A percentile compares a stretch with the other conserved stretches of the same genome.
Conservation (phyloP, 2,329 filamentous ascomycete genomes). For the Escovopsis sp. region DNA sequence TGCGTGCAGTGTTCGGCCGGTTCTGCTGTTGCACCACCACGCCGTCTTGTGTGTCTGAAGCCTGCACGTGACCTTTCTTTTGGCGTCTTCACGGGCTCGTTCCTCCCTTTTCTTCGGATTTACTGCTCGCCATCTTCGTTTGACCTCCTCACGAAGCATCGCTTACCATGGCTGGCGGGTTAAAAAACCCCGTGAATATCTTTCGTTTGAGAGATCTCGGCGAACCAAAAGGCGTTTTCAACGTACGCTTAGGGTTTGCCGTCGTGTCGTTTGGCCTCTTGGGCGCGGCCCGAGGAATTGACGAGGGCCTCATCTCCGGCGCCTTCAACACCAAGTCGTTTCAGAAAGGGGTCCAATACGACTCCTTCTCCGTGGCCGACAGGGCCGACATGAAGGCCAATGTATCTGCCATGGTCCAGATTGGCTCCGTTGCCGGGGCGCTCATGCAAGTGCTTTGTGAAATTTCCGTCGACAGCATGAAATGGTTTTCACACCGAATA, state of each 20-base stretch:
- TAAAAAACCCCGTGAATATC: slow-evolving; percentile 44
- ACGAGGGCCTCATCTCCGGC: slow-evolving; percentile 64
- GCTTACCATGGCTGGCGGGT: slow-evolving; percentile 31
- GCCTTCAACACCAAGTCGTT: slow-evolving; percentile 55
- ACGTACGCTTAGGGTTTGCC: slow-evolving; percentile 67
- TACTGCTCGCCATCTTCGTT: too few relatives aligned
- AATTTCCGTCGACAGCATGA: too few relatives aligned
- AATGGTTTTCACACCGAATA: too few relatives aligned
- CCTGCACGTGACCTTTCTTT: too few relatives aligned
- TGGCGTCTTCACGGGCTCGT: too few relatives aligned
- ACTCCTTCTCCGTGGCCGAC: slow-evolving; percentile 34
- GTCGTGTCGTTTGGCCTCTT: slow-evolving; percentile 61
- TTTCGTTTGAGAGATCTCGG: slow-evolving; percentile 49
- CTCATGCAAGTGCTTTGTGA: slow-evolving; percentile 28
- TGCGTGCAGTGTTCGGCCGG: too few relatives aligned
- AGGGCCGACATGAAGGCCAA: slow-evolving; percentile 59
- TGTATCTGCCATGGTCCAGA: slow-evolving; percentile 69
- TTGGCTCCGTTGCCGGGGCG: slow-evolving; percentile 59
- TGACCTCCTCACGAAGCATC: background rate
- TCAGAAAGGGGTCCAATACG: slow-evolving; percentile 41
- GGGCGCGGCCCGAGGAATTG: slow-evolving; percentile 63
- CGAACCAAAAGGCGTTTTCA: slow-evolving; percentile 57
- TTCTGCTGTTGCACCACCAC: too few relatives aligned
- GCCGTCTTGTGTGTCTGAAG: too few relatives aligned
- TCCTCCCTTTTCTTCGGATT: too few relatives aligned